Base-by-base conservation (phyloP, 2,329 filamentous ascomycete genomes). In the Fusarium sp. region DNA sequence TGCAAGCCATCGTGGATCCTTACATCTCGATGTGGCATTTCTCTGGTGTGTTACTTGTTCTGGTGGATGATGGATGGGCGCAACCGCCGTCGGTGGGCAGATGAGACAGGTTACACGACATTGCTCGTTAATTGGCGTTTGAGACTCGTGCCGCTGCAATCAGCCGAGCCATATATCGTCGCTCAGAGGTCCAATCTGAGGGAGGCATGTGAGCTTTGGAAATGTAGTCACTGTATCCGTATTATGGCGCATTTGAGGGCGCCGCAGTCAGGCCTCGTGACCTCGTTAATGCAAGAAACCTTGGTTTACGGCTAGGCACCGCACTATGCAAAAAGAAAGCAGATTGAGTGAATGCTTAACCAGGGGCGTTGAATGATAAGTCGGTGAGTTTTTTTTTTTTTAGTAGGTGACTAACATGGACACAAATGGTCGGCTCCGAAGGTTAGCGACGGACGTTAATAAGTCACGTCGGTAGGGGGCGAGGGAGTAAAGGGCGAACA, bases 1-100 rank as follows among this genome's bases (percentile, higher is more conserved):
- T 67, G 64, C 64, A 65, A 67, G 64, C 59, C 65, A 60, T 67
- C 37, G 31, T 35, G 43, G 60, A 64, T 42, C 58, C 47, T 51
- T 49, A 58, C 52, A 45, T 55, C 46, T 58, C 20, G 25, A 54
- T 58, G 52, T 36, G 23, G 20, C 53, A 54, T 57, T 46, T 49
- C 13, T 21, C 63, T 29, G 46, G 51, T 40, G 52, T 53, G 40
- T 49, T 48, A 72, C 65, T 63, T 67, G 61, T 57, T 40, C 43
- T 53, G 51, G 57, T 41, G 39, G 15, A 57, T 48, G 65, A 63
- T 54, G 37, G 64, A 51, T 60, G 53, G 40, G 40, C 43, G 48
- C 40, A 20, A 18, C 18, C 21, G 31, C 23, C 31, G 54, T 18
- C 23, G 41, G 27, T 33, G 39, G 37, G 39, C 20, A n/a, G 36